Evolutionary conservation across 192 early-diverging fungal species (phyloP).

Genomic region (Entomortierella chlamydospora): DNA sequence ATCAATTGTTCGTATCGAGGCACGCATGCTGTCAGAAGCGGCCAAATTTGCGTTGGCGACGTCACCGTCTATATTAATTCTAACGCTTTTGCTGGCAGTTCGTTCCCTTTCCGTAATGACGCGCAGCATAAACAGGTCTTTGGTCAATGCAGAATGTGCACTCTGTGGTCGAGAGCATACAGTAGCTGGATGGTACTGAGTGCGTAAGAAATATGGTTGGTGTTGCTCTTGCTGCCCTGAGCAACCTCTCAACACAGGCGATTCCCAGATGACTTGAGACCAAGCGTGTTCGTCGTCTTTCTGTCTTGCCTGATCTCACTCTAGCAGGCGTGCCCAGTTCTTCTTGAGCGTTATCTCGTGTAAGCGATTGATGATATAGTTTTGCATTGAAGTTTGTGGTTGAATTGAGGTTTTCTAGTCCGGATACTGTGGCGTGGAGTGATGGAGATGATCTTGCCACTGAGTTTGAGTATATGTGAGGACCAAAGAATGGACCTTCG

Average conservation of each 20-base stretch:
- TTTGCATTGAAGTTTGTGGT: slow-evolving; percentile 11
- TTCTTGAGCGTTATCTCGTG: not conserved
- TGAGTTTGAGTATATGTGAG: not conserved
- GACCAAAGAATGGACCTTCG: not conserved
- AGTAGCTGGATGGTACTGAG: slow-evolving; percentile 5
- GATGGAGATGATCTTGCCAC: slow-evolving; percentile 16
- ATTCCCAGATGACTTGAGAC: slow-evolving; percentile 53
- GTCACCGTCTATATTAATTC: slow-evolving; percentile 32
- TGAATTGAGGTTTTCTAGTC: slow-evolving; percentile 5
- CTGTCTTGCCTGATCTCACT: not conserved
- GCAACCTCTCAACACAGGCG: slow-evolving; percentile 9
- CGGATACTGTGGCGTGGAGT: not conserved
- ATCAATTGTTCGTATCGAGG: not conserved
- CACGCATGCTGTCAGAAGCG: not conserved
- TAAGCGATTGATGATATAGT: not conserved
- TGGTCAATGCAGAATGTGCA: slow-evolving; percentile 18
- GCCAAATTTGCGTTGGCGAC: not conserved
- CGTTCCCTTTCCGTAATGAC: slow-evolving; percentile 8
- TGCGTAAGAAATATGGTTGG: not conserved
- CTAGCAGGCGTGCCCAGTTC: not conserved
- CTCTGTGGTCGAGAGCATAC: not conserved
- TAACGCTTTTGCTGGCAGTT: slow-evolving; percentile 19
- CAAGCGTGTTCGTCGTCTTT: slow-evolving; percentile 17
- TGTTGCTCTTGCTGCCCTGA: slow-evolving; percentile 1
- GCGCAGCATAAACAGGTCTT: slow-evolving; percentile 21